A percentile compares a stretch with the other conserved stretches of the same genome.
phyloP scores from a whole-genome alignment of 2,329 filamentous ascomycete species.

The Verticillium klebahnii region DNA sequence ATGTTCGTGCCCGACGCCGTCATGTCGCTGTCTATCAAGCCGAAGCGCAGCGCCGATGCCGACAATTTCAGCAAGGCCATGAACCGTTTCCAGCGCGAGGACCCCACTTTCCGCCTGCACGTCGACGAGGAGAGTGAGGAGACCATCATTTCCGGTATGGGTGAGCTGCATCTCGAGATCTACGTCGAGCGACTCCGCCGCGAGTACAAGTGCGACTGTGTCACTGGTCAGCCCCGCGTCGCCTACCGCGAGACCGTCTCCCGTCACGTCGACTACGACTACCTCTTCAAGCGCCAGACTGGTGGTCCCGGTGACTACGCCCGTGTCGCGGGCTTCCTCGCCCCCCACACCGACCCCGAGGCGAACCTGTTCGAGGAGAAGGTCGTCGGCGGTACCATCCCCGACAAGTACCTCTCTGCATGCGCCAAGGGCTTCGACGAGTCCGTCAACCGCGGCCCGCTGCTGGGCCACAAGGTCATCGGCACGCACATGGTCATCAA shows the following conservation, averaged over 20 bases:
- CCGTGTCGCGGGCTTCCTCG: conserved; percentile 85
- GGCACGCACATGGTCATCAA: conserved; percentile 88
- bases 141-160: conserved; percentile 98
- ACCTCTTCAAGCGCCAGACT: conserved; percentile 89
- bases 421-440: conserved; percentile 92
- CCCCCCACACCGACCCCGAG: conserved; percentile 70
- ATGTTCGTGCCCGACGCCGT: conserved; percentile 98
- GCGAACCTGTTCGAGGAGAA: conserved; percentile 83
- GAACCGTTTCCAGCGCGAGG: conserved; percentile 96
- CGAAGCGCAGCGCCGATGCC: conserved; percentile 86
- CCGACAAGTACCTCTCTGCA: conserved; percentile 91
- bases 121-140: conserved; percentile 91
- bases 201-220: conserved; percentile 94
- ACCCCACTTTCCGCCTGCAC: conserved; percentile 93
- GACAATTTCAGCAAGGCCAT: conserved; percentile 98
- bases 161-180: conserved; percentile 92
- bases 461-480: conserved; percentile 89
- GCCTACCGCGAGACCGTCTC: conserved; percentile 95
- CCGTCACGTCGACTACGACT: conserved; percentile 78
- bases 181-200: conserved; percentile 95
- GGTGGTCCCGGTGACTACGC: conserved; percentile 95
- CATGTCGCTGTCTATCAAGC: conserved; percentile 96
- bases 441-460: conserved; percentile 78
- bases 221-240: conserved; percentile 94
- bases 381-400: conserved; percentile 84